Evolutionary conservation across 1,139 yeast species (phyloP).

Genomic region (Yamadazyma conglobata): DNA sequence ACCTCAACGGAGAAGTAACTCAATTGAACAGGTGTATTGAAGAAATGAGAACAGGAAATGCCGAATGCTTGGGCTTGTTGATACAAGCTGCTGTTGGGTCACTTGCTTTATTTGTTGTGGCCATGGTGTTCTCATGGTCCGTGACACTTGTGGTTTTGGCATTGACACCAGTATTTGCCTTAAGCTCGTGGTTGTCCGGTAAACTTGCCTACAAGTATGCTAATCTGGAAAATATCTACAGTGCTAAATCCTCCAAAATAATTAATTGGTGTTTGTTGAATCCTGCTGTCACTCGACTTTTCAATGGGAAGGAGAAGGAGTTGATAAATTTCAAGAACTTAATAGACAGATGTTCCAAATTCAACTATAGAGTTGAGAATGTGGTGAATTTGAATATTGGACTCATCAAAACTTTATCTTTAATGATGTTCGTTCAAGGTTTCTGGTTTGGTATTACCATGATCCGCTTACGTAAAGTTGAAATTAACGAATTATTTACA

Average conservation of each 20-base stretch:
- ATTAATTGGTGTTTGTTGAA: constrained; percentile 70
- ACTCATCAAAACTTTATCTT: constrained; percentile 50
- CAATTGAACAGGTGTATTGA: constrained; percentile 75
- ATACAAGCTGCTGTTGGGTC: constrained; percentile 51
- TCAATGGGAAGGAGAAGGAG: constrained; percentile 58
- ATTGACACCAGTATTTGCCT: constrained; percentile 62
- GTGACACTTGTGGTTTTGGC: constrained; percentile 73
- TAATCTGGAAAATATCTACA: constrained; percentile 51
- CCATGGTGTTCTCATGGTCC: constrained; percentile 80
- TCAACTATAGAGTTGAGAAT: constrained; percentile 46
- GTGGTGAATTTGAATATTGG: constrained; percentile 59
- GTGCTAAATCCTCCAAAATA: constrained; percentile 56
- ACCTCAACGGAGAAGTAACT: constrained; percentile 59
- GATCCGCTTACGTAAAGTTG: constrained; percentile 47
- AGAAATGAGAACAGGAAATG: constrained; percentile 66
- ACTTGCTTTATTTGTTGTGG: constrained; percentile 56
- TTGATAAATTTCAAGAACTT: constrained; percentile 35
- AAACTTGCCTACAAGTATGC: constrained; percentile 48
- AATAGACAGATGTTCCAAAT: constrained; percentile 42
- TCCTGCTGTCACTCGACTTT: constrained; percentile 57
- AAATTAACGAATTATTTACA: constrained; percentile 67
- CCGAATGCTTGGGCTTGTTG: constrained; percentile 62
- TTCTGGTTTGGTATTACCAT: constrained; percentile 83
- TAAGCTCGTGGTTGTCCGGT: constrained; percentile 51
- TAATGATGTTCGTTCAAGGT: constrained; percentile 83